phyloP scores from a whole-genome alignment of 495 filamentous ascomycete species.

The Lophiotrema nucula region DNA sequence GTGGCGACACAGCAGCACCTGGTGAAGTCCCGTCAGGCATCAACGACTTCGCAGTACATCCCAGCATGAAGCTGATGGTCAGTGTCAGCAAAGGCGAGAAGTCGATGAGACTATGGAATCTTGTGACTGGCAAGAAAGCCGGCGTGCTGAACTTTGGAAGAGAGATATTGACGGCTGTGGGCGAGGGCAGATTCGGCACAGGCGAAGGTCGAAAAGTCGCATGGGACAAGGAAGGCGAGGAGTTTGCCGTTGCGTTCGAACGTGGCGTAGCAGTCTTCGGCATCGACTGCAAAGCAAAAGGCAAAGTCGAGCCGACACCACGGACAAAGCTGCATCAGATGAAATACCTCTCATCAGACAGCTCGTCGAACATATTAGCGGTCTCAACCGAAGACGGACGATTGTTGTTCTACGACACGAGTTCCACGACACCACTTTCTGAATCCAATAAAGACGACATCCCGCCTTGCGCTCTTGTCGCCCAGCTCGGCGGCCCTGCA shows the following conservation, averaged over 20 bases:
- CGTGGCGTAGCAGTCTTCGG: constrained; percentile 81
- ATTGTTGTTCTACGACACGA: constrained; percentile 78
- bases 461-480: constrained; percentile 58
- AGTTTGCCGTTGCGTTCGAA: constrained; percentile 88
- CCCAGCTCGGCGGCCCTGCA: constrained; percentile 73
- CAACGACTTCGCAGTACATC: constrained; percentile 93
- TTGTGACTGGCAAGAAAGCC: constrained; percentile 94
- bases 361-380: constrained; percentile 57
- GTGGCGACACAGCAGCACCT: constrained; percentile 83
- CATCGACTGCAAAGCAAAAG: constrained; percentile 79
- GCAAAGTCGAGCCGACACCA: constrained; percentile 63
- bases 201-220: constrained; percentile 82
- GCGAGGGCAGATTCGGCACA: constrained; percentile 70
- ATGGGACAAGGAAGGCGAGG: constrained; percentile 74
- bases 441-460: constrained; percentile 37
- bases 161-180: constrained; percentile 64
- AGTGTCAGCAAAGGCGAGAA: constrained; percentile 84
- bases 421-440: constrained; percentile 25
- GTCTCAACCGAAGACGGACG: constrained; percentile 92
- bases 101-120: constrained; percentile 92
- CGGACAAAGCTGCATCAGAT: constrained; percentile 80
- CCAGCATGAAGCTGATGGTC: constrained; percentile 92
- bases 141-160: constrained; percentile 81
- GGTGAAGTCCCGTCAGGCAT: constrained; percentile 85
- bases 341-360: constrained; percentile 59